Conservation (phyloP, 2,329 filamentous ascomycete species). For the Xylariaceae sp. region DNA sequence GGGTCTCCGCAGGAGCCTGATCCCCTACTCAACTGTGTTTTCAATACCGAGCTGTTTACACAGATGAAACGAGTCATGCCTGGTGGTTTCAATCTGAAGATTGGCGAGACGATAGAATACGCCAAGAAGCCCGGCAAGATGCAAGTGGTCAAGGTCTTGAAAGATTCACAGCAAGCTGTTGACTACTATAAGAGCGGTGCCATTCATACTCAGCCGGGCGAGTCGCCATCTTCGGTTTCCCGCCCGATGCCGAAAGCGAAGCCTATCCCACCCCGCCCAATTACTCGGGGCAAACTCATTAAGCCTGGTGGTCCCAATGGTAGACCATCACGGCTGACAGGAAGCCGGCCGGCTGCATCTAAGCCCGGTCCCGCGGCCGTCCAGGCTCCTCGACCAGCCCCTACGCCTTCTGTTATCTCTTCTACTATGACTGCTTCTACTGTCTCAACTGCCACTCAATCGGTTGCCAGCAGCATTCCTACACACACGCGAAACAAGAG, state of each 20-base stretch:
- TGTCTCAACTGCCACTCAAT: slow-evolving; percentile 28
- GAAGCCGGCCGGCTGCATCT: slow-evolving; percentile 38
- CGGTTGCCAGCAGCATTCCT: slow-evolving; percentile 37
- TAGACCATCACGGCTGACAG: slow-evolving; percentile 66
- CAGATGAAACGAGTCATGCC: slow-evolving; percentile 78
- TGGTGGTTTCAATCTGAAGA: slow-evolving; percentile 74
- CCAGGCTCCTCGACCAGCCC: slow-evolving; percentile 30
- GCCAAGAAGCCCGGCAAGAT: slow-evolving; percentile 97
- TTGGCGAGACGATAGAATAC: slow-evolving; percentile 83
- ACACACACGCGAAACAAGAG: slow-evolving; percentile 52
- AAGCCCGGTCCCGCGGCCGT: slow-evolving; percentile 27
- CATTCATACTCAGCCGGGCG: slow-evolving; percentile 80
- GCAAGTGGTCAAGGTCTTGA: slow-evolving; percentile 80
- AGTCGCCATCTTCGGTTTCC: slow-evolving; percentile 76
- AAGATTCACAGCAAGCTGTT: slow-evolving; percentile 70
- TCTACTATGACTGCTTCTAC: slow-evolving; percentile 26
- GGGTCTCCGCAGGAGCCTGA: slow-evolving; percentile 90
- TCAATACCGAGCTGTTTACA: slow-evolving; percentile 97
- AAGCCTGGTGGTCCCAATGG: slow-evolving; percentile 83
- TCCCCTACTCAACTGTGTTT: slow-evolving; percentile 84
- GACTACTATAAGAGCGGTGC: slow-evolving; percentile 93
- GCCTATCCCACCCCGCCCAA: slow-evolving; percentile 79
- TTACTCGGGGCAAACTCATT: slow-evolving; percentile 89
- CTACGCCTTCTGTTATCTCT: slow-evolving; percentile 35
- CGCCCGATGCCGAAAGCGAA: slow-evolving; percentile 82